A percentile compares a stretch with the other conserved stretches of the same genome.
Conservation (phyloP, 2,329 filamentous ascomycete genomes). For the Fusarium zealandicum region DNA sequence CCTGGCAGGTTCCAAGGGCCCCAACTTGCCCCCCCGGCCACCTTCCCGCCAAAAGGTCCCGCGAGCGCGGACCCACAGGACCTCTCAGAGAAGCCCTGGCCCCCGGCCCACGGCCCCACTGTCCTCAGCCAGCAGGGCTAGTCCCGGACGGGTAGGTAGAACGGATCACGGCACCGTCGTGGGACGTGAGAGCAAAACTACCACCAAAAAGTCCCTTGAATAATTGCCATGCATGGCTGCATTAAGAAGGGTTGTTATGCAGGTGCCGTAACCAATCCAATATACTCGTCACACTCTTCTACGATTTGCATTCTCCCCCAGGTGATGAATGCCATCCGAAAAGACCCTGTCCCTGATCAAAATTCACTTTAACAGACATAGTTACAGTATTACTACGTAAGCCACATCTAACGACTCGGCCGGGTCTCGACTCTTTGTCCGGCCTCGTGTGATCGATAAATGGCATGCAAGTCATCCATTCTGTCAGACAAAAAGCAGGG, state of each 20-base stretch:
- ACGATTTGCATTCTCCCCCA: too few relatives aligned
- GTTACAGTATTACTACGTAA: too few relatives aligned
- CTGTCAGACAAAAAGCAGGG: not conserved
- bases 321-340: too few relatives aligned
- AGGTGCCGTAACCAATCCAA: not conserved
- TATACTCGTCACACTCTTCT: not conserved
- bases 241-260: not conserved
- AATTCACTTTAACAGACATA: not conserved
- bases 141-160: constrained; percentile 37
- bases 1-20: constrained; percentile 29
- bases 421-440: constrained; percentile 31
- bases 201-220: constrained; percentile 7
- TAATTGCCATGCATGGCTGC: not conserved
- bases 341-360: too few relatives aligned
- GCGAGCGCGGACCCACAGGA: constrained; percentile 37
- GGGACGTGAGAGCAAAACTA: constrained; percentile 11
- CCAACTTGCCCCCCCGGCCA: constrained; percentile 35
- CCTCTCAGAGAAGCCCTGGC: constrained; percentile 35
- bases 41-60: constrained; percentile 43
- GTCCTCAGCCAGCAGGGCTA: constrained; percentile 30
- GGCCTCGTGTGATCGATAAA: not conserved
- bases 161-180: constrained; percentile 27
- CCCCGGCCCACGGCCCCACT: constrained; percentile 29
- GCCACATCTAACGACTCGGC: constrained; percentile 33
- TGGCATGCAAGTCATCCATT: constrained; percentile 24